Conservation (phyloP, 306 rosid genomes). For the Pyrus bretschneideri region DNA sequence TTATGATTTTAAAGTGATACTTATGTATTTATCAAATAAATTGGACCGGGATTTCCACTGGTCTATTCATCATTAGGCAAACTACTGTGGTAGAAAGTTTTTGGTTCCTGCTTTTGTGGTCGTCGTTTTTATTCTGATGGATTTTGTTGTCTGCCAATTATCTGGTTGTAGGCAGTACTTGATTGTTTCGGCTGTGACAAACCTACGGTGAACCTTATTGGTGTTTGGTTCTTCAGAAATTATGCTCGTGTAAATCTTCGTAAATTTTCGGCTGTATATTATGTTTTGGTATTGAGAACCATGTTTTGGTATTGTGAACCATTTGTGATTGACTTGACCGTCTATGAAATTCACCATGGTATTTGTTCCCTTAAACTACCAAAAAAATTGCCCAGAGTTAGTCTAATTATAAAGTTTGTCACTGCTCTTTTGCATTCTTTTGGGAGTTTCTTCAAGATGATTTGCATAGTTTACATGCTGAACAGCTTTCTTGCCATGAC, state of each 20-base stretch:
- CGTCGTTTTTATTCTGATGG: conserved; percentile 5
- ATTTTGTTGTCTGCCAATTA: conserved; percentile 23
- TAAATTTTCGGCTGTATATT: conserved; percentile 30
- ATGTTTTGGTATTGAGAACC: not conserved
- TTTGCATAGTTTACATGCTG: too few relatives aligned
- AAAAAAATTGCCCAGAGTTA: not conserved
- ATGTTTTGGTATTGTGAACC: not conserved
- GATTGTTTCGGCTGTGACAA: conserved; percentile 90
- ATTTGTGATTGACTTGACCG: not conserved
- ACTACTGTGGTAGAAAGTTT: not conserved
- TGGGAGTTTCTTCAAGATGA: not conserved
- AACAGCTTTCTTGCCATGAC: too few relatives aligned
- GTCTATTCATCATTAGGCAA: not conserved
- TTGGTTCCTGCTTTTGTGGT: conserved; percentile 6
- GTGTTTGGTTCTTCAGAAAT: conserved; percentile 96
- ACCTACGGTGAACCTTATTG: conserved; percentile 92
- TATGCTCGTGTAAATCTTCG: conserved; percentile 93
- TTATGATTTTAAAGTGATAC: not conserved
- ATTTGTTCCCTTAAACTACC: not conserved
- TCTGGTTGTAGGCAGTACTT: conserved; percentile 77
- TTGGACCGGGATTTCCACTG: not conserved
- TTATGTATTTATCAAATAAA: not conserved
- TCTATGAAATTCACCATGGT: not conserved
- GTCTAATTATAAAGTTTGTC: not conserved
- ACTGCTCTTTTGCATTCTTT: not conserved